phyloP scores from a whole-genome alignment of 1,284 basidiomycete species.

The Sporisorium exsertum region DNA sequence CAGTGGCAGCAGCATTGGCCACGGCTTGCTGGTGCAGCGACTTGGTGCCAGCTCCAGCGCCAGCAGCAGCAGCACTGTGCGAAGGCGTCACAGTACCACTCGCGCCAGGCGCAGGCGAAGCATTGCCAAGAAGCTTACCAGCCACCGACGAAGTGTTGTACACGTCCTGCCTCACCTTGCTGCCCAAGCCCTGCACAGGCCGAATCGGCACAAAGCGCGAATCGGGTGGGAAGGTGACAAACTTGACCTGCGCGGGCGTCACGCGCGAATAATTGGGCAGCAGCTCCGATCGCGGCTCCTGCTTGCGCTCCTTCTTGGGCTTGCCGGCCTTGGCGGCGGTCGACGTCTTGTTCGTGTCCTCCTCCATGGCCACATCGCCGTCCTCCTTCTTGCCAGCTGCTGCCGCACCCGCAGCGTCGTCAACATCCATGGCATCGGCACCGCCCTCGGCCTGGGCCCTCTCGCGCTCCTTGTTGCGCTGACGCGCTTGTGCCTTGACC shows the following conservation, averaged over 20 bases:
- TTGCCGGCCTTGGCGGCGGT: constrained; percentile 25
- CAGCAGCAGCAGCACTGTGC: constrained; percentile 2
- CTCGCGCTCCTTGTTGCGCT: constrained; percentile 64
- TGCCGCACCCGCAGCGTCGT: constrained; percentile 31
- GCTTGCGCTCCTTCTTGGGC: constrained; percentile 73
- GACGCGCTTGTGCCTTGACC: constrained; percentile 66
- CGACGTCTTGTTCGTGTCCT: constrained; percentile 44
- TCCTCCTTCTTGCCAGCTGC: constrained; percentile 33
- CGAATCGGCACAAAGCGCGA: constrained; percentile 90
- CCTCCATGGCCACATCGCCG: constrained; percentile 50
- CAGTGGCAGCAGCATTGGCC: constrained; percentile 24
- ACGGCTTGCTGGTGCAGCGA: constrained; percentile 39
- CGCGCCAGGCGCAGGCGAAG: constrained; percentile 53
- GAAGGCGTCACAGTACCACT: constrained; percentile 57
- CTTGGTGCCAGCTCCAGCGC: constrained; percentile 16
- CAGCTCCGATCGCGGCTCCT: constrained; percentile 81
- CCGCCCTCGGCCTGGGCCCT: constrained; percentile 56
- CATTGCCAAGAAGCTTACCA: constrained; percentile 53
- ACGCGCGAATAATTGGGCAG: constrained; percentile 92
- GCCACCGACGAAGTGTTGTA: constrained; percentile 58
- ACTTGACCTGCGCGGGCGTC: constrained; percentile 86
- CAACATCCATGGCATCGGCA: constrained; percentile 59
- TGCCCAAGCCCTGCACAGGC: constrained; percentile 72
- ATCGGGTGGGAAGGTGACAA: constrained; percentile 83
- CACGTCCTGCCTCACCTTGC: constrained; percentile 50